These are phyloP conservation scores for Gymnopus androsaceus DNA, from an alignment of 1,284 basidiomycete species.

Conservation along the genomic window DNA sequence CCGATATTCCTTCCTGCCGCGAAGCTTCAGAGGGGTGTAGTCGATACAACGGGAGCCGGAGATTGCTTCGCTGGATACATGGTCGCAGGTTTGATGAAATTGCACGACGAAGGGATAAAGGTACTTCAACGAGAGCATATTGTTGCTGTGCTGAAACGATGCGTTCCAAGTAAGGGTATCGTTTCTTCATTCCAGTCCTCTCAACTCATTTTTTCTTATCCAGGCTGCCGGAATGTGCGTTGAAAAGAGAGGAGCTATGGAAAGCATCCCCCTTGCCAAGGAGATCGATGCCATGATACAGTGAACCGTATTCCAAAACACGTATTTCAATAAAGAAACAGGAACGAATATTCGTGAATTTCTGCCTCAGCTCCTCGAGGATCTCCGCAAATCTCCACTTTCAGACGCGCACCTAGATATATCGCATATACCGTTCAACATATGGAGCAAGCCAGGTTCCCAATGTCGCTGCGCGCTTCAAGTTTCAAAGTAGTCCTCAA, in stretches of 20 bases:
- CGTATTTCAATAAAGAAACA: not conserved
- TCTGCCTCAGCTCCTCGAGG: too few species aligned
- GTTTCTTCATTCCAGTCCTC: constrained; percentile 5
- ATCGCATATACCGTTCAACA: too few species aligned
- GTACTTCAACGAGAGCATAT: constrained; percentile 36
- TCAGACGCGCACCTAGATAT: too few species aligned
- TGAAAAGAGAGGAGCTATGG: constrained; percentile 54
- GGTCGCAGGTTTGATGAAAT: constrained; percentile 52
- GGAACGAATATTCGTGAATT: too few species aligned
- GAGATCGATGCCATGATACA: constrained; percentile 35
- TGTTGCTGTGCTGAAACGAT: constrained; percentile 34
- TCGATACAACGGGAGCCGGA: constrained; percentile 61
- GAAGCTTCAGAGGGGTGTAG: constrained; percentile 37
- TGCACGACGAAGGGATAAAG: constrained; percentile 24
- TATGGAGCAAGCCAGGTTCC: too few species aligned
- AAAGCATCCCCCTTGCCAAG: constrained; percentile 47
- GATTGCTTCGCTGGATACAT: constrained; percentile 64
- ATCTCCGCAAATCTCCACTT: too few species aligned
- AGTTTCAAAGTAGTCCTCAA: too few species aligned
- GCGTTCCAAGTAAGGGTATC: constrained; percentile 41
- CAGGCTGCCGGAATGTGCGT: constrained; percentile 62
- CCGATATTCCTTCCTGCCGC: constrained; percentile 48
- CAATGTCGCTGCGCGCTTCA: too few species aligned
- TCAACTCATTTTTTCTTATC: constrained; percentile 5
- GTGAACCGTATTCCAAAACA: not conserved